Evolutionary conservation across 331 rosid species (phyloP), one percentile per base, ranked within the genome.

Genomic region (Pyrus hybrid): DNA sequence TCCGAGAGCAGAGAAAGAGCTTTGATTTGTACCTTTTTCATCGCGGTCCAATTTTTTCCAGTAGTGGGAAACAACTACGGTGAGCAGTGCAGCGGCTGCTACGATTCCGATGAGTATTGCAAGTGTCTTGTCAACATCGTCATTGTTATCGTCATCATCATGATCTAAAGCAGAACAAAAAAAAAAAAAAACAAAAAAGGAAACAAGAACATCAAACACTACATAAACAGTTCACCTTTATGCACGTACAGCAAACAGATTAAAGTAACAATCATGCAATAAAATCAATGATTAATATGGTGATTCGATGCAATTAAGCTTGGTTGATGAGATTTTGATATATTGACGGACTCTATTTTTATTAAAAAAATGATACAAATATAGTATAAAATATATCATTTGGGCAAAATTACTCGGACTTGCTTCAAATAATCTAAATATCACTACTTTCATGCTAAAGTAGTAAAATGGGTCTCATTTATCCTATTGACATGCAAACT

Each of bases 101-200:
- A 92, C 81, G 70, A 90, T 85, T 69, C 96, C 99, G 70, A 95
- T 83, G 70, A 95, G 62, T 53, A 95, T 85, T 65, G 99, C 99
- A 0, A 92, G 87, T 29, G 97, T 92, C 86, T 80, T 92, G 83
- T 92, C 96, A 49, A 87, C 70, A 68, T 92, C 93, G 63, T 90
- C 80, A 51, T 91, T 84, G 29, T 86, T 53, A 32, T 78, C 64
- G 33, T 75, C 67, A 2, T 30, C 43, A 14, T 73, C 88, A 51
- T 79, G 70, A 41, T 53, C 45, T 43, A 29, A n/a, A 53, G 28
- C 77, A 71, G 43, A 23, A 67, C 17, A 54, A 57, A 18, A 49
- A 76, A 22, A 41, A 71, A 7, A 3, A 33, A 21, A 49, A 75
- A 74, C n/a, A 2, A 37, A 37, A 37, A 32, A 1, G 13, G 0